phyloP scores from a whole-genome alignment of 2,329 filamentous ascomycete genomes.

The Coniella lustricola region DNA sequence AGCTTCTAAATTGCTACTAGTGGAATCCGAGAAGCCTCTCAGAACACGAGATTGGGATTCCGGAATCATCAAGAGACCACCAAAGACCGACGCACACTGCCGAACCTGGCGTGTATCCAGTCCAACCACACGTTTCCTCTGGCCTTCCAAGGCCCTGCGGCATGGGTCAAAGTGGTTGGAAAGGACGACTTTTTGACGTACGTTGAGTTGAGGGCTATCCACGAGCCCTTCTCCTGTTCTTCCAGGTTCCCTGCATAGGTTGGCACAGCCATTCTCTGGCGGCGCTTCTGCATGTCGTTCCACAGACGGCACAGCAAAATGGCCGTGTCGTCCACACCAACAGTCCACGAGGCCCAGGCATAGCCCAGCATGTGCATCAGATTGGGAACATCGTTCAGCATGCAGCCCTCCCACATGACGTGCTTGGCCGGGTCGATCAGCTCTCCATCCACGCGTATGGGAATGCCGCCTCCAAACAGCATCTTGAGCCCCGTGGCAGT shows the following conservation, averaged over 20 bases:
- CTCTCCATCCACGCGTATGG: constrained; percentile 4
- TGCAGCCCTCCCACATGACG: constrained; percentile 46
- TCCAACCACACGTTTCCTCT: constrained; percentile 8
- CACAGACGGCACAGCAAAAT: constrained; percentile 4
- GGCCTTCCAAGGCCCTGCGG: constrained; percentile 4
- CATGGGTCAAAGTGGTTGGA: neutral
- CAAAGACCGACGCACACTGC: neutral
- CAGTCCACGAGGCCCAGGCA: constrained; percentile 53
- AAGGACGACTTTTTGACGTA: constrained; percentile 1
- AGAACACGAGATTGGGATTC: no score
- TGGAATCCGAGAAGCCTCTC: no score
- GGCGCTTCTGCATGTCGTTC: constrained; percentile 2
- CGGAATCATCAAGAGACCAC: neutral
- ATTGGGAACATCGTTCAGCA: constrained; percentile 59
- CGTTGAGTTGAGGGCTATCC: neutral
- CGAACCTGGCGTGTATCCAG: constrained; percentile 6
- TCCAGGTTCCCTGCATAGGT: neutral
- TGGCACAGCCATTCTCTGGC: constrained; percentile 2
- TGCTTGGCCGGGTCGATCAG: neutral
- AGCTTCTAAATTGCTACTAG: no score
- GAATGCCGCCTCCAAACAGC: constrained; percentile 5
- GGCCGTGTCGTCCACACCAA: constrained; percentile 44
- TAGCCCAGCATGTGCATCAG: constrained; percentile 53
- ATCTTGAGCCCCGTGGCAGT: constrained; percentile 49
- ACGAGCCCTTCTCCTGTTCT: neutral